Evolutionary conservation across 192 early-diverging fungal genomes (phyloP).

Genomic region (Coemansia sp.): DNA sequence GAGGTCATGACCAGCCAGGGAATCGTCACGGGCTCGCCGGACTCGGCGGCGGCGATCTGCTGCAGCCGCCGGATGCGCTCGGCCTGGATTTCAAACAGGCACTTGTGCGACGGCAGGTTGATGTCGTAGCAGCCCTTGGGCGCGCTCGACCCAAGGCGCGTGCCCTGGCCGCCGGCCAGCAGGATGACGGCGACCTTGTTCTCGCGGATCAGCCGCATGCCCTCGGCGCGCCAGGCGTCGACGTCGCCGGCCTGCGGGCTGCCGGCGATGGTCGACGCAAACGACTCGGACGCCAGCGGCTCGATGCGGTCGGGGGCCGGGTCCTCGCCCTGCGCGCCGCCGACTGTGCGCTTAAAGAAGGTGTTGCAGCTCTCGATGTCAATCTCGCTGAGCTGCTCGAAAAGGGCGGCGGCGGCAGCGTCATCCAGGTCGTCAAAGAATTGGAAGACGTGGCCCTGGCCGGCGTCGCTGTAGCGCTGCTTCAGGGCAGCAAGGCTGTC

Average conservation of each 20-base stretch:
- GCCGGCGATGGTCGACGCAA: constrained; percentile 59
- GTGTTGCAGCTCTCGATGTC: constrained; percentile 79
- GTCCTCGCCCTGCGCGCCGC: constrained; percentile 33
- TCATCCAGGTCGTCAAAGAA: constrained; percentile 69
- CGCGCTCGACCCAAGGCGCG: constrained; percentile 72
- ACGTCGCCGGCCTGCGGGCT: constrained; percentile 50
- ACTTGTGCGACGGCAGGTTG: constrained; percentile 78
- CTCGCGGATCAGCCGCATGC: constrained; percentile 74
- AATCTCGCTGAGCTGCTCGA: constrained; percentile 64
- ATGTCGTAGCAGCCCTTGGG: constrained; percentile 98
- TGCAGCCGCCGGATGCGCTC: constrained; percentile 88
- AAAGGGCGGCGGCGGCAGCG: constrained; percentile 55
- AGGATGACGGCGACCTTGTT: constrained; percentile 94
- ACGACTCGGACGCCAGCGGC: constrained; percentile 71
- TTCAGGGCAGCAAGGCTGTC: constrained; percentile 51
- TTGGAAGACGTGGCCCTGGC: constrained; percentile 85
- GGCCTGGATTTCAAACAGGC: constrained; percentile 92
- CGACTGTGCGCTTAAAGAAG: constrained; percentile 76
- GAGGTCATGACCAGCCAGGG: constrained; percentile 99
- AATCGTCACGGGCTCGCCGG: constrained; percentile 56
- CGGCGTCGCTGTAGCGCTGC: constrained; percentile 62
- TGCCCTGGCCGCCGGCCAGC: constrained; percentile 88
- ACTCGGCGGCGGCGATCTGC: constrained; percentile 53
- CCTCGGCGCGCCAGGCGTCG: constrained; percentile 66
- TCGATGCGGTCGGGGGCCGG: constrained; percentile 55